Evolutionary conservation across 495 filamentous ascomycete genomes (phyloP).

Genomic region (Oleoguttula mirabilis): DNA sequence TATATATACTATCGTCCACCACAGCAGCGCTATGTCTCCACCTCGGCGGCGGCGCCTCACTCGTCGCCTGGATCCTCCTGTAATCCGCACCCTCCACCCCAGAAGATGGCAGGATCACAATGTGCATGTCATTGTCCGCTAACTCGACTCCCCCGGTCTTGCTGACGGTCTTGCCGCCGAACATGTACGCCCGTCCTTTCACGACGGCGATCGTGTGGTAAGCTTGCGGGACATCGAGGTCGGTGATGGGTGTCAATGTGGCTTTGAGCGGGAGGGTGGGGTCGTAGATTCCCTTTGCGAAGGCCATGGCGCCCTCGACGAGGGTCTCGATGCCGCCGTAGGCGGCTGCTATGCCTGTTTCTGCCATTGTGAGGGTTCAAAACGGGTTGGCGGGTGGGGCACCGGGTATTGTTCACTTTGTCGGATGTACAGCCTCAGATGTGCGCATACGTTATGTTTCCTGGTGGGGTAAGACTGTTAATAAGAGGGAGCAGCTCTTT

Average conservation of each 20-base stretch:
- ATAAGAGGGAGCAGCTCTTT: no score
- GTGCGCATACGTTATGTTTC: no score
- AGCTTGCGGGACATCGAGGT: constrained; percentile 48
- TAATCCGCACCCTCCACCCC: constrained; percentile 43
- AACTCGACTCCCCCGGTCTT: constrained; percentile 38
- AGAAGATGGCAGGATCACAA: constrained; percentile 44
- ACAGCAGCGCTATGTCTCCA: constrained; percentile 41
- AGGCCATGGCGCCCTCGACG: constrained; percentile 26
- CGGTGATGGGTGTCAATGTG: constrained; percentile 44
- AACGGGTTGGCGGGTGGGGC: no score
- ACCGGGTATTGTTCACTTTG: no score
- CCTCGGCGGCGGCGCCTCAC: constrained; percentile 27
- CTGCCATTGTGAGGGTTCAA: no score
- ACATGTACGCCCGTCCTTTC: constrained; percentile 54
- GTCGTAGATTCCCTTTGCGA: constrained; percentile 31
- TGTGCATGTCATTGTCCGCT: constrained; percentile 55
- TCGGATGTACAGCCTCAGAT: no score
- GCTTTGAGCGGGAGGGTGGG: constrained; percentile 40
- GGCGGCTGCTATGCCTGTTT: no score
- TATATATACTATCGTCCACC: constrained; percentile 48
- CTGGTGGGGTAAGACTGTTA: no score
- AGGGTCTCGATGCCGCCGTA: constrained; percentile 28
- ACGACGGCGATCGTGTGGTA: constrained; percentile 59
- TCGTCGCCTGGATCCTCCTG: constrained; percentile 25
- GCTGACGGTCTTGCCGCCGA: constrained; percentile 44